Base-by-base conservation (phyloP, 306 rosid species). In the Casuarina cunninghamiana region DNA sequence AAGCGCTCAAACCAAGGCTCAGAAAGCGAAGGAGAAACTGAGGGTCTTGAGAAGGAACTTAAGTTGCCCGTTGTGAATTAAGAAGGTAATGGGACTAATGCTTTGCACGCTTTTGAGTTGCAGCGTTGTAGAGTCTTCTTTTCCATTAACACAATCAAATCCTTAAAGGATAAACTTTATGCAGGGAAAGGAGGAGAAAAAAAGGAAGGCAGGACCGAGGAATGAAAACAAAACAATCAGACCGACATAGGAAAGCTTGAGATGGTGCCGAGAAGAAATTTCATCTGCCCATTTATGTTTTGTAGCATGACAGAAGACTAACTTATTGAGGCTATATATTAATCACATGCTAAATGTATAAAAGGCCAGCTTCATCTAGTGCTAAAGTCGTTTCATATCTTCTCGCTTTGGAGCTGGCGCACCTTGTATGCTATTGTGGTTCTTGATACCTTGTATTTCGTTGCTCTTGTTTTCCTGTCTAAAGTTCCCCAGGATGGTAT, bases 31-130 rank as follows among this genome's bases (percentile, higher is more conserved):
- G 80, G 96, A 86, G 61, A 94, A 81, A 76, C 84, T 87, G 50
- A 83, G 87, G 72, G 75, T 70, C 1, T 54, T 92, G 81, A 88
- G 89, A 80, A 94, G 97, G 86, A 87, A 81, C 21, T 73, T 62
- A 50, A 94, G 98, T 49, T 84, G 90, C 75, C 82, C 84, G 75
- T 17, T 86, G 73, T 94, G 87, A 91, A 50, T 63, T 73, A 50
- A 50, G 71, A 44, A 17, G 32, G 49, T 39, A 39, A 67, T 66
- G 6, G 9, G 44, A 39, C 38, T 73, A 6, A 5, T 10, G 15
- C 19, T 38, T 21, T 12, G 4, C 53, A 16, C 37, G 21, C 10
- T 26, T 13, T 15, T n/a, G 7, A 19, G 44, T 73, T 53, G 32
- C 41, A 39, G 13, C 48, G 3, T 65, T 41, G 10, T 41, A 41